Conservation (phyloP, 108 stramenopile species). For the Parietichytrium sp. region DNA sequence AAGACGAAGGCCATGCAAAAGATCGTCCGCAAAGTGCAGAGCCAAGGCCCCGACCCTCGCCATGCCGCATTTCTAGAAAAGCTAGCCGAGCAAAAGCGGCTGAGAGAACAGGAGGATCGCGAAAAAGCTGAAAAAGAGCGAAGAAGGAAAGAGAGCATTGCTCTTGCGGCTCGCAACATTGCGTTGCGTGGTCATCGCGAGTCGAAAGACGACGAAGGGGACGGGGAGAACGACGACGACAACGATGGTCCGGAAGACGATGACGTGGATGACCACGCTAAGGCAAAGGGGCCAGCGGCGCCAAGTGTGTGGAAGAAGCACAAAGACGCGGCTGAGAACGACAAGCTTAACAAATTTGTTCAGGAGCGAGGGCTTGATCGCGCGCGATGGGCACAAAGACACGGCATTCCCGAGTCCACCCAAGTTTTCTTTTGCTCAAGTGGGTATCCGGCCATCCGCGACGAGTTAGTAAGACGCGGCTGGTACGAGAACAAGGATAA, state of each 20-base stretch:
- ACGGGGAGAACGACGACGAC: not conserved
- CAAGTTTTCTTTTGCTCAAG: conserved; percentile 63
- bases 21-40: conserved; percentile 17
- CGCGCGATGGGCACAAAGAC: conserved; percentile 51
- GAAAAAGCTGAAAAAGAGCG: not conserved
- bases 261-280: not conserved
- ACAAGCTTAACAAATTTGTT: too few relatives aligned
- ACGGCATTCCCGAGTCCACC: conserved; percentile 42
- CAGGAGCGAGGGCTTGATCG: not conserved
- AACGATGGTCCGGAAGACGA: not conserved
- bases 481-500: conserved; percentile 62
- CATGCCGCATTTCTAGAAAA: not conserved
- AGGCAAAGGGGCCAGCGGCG: too few relatives aligned
- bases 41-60: conserved; percentile 27
- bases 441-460: conserved; percentile 67
- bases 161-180: too few relatives aligned
- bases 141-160: not conserved
- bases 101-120: not conserved
- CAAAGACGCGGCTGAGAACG: not conserved
- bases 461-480: conserved; percentile 58
- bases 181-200: too few relatives aligned
- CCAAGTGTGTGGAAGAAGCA: not conserved
- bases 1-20: not conserved
- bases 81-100: not conserved
- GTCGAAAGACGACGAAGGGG: not conserved